A percentile compares a stretch with the other conserved stretches of the same genome.
Evolutionary conservation across 441 rosid genomes (phyloP).

Genomic region (Bocquillonia castaneifolia): DNA sequence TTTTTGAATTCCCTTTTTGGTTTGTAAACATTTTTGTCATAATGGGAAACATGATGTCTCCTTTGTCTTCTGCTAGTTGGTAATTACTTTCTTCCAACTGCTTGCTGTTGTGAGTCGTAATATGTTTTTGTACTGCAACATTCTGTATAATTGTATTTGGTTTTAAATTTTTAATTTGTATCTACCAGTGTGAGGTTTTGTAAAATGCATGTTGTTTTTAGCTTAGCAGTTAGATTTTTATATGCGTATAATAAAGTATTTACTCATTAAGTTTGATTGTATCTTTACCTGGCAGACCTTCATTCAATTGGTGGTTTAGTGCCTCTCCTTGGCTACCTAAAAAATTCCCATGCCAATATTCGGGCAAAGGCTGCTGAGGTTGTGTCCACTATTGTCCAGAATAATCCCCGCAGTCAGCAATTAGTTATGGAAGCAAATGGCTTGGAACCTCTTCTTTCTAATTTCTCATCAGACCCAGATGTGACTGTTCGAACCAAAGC

Average conservation of each 20-base stretch:
- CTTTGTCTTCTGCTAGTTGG: too few relatives aligned
- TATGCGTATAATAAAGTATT: too few relatives aligned
- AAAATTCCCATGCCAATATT: conserved; percentile 64
- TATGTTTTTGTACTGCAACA: too few relatives aligned
- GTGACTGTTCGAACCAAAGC: conserved; percentile 65
- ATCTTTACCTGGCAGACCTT: conserved; percentile 45
- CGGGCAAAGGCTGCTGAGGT: conserved; percentile 97
- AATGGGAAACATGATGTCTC: too few relatives aligned
- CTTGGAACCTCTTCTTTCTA: conserved; percentile 60
- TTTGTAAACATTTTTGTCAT: too few relatives aligned
- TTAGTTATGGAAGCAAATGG: conserved; percentile 96
- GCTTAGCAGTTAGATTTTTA: background rate
- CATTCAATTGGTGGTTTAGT: conserved; percentile 86
- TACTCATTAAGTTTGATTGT: background rate
- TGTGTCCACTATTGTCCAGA: conserved; percentile 85
- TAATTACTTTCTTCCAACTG: too few relatives aligned
- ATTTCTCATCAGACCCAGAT: conserved; percentile 70
- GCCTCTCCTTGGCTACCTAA: conserved; percentile 74
- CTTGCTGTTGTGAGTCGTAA: too few relatives aligned
- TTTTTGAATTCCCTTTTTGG: too few relatives aligned
- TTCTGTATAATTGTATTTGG: too few relatives aligned
- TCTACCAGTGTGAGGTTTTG: too few relatives aligned
- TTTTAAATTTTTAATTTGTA: too few relatives aligned
- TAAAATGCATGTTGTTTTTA: too few relatives aligned
- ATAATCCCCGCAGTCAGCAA: conserved; percentile 85